These are phyloP conservation scores for Naematelia encephala DNA, from an alignment of 768 basidiomycete species.

Conservation along the genomic window DNA sequence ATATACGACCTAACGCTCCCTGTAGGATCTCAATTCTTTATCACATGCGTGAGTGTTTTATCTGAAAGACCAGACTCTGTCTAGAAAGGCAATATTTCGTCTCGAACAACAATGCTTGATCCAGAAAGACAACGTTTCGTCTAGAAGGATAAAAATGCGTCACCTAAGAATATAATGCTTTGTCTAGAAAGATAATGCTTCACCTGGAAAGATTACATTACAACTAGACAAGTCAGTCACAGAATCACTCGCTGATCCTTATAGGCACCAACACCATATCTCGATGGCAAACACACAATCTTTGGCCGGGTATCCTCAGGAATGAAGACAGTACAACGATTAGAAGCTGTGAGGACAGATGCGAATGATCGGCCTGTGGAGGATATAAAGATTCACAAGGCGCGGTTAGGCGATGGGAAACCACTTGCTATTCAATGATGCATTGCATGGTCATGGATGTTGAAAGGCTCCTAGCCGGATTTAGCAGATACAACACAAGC, in stretches of 20 bases:
- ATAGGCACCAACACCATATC: constrained; percentile 50
- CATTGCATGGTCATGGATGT: no score
- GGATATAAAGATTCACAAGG: constrained; percentile 87
- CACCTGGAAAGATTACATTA: no score
- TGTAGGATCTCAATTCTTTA: constrained; percentile 49
- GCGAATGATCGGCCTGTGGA: constrained; percentile 75
- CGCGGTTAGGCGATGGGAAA: constrained; percentile 51
- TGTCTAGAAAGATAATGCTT: no score
- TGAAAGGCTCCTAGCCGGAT: no score
- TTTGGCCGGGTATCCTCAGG: constrained; percentile 81
- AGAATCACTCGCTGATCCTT: constrained; percentile 9
- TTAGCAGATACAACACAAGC: no score
- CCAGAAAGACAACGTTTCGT: no score
- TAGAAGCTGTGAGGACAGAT: constrained; percentile 88
- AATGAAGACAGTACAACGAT: constrained; percentile 84
- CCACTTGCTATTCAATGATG: not conserved
- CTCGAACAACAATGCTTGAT: no score
- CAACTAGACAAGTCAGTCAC: constrained; percentile 3
- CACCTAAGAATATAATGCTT: no score
- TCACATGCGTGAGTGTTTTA: constrained; percentile 49
- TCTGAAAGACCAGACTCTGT: not conserved
- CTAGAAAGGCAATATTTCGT: no score
- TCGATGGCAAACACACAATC: constrained; percentile 54
- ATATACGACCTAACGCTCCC: not conserved
- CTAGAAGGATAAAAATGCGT: no score